These are phyloP conservation scores for Isabelozyma heimii DNA, from an alignment of 805 yeast species.

Conservation along the genomic window DNA sequence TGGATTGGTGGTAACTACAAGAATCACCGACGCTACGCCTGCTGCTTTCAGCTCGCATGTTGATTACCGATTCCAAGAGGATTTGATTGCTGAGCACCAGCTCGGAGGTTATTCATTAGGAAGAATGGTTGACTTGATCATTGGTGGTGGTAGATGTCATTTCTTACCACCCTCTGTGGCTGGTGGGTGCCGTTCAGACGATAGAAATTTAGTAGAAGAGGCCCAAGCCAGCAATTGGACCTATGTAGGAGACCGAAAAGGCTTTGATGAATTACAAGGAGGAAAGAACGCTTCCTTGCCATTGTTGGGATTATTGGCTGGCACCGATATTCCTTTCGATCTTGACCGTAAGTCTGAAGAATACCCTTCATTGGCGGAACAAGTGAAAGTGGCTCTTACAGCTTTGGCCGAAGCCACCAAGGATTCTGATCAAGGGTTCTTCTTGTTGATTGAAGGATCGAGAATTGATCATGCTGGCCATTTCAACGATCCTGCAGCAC, in stretches of 20 bases:
- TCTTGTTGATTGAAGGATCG: constrained; percentile 84
- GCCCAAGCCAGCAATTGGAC: constrained; percentile 54
- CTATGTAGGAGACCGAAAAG: constrained; percentile 56
- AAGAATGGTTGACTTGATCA: constrained; percentile 72
- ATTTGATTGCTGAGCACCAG: constrained; percentile 83
- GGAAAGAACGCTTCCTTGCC: constrained; percentile 75
- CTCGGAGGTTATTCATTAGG: constrained; percentile 81
- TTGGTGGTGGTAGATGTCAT: constrained; percentile 91
- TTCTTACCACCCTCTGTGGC: constrained; percentile 53
- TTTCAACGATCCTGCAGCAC: constrained; percentile 91
- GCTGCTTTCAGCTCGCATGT: constrained; percentile 86
- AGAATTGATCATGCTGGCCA: constrained; percentile 96
- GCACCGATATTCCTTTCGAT: constrained; percentile 79
- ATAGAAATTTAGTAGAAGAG: constrained; percentile 61
- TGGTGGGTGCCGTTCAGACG: constrained; percentile 73
- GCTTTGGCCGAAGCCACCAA: constrained; percentile 65
- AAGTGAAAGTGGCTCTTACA: constrained; percentile 69
- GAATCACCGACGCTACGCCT: constrained; percentile 94
- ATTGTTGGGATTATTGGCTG: constrained; percentile 71
- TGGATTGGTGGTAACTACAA: constrained; percentile 89
- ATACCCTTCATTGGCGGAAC: constrained; percentile 79
- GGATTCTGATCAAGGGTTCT: constrained; percentile 79
- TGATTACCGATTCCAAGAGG: constrained; percentile 73
- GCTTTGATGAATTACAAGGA: constrained; percentile 50
- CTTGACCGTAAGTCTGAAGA: constrained; percentile 62